Evolutionary conservation across 2,329 filamentous ascomycete species (phyloP).

Genomic region (Didymosphaeria variabile): DNA sequence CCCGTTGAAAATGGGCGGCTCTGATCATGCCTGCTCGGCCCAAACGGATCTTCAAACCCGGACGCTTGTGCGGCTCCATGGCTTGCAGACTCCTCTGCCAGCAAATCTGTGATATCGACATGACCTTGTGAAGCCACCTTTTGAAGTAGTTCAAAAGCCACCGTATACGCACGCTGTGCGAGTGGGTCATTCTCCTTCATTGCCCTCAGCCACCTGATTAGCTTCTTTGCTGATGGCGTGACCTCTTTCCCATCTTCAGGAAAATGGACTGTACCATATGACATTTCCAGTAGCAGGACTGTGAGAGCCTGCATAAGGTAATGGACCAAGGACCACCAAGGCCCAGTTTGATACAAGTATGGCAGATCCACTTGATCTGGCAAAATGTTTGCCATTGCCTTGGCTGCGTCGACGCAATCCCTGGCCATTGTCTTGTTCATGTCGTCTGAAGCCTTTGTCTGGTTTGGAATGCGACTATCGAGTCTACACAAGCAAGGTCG

Average conservation of each 20-base stretch:
- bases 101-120: no score
- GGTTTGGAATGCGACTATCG: slow-evolving; percentile 42
- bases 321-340: slow-evolving; percentile 52
- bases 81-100: no score
- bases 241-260: slow-evolving; percentile 34
- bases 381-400: slow-evolving; percentile 39
- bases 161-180: slow-evolving; percentile 38
- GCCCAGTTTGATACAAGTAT: slow-evolving; percentile 31
- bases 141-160: no score
- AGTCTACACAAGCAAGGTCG: slow-evolving; percentile 51
- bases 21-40: no score
- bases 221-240: slow-evolving; percentile 33
- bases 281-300: slow-evolving; percentile 50
- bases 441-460: slow-evolving; percentile 37
- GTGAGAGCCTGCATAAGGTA: slow-evolving; percentile 51
- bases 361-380: slow-evolving; percentile 35
- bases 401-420: slow-evolving; percentile 47
- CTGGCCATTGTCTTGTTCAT: slow-evolving; percentile 44
- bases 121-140: no score
- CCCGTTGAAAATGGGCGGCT: no score
- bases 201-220: slow-evolving; percentile 40
- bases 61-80: no score
- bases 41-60: no score
- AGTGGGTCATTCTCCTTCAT: slow-evolving; percentile 40
- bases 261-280: slow-evolving; percentile 36